These are phyloP conservation scores for Geosiphon pyriformis DNA, from an alignment of 192 early-diverging fungal genomes.

Conservation along the genomic window DNA sequence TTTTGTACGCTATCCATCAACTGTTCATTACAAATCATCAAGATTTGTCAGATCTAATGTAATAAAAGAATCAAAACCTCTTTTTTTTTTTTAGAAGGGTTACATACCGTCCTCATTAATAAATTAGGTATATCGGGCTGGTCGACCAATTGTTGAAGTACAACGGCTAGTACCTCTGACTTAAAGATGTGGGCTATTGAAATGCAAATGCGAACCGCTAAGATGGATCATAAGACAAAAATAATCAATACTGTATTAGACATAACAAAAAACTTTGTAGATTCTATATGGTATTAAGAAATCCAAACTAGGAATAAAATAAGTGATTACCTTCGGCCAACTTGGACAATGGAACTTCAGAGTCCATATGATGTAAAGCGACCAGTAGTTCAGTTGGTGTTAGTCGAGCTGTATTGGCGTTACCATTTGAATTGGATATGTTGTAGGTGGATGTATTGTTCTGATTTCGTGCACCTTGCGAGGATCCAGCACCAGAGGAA, in stretches of 20 bases:
- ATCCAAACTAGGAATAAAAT: too few species aligned
- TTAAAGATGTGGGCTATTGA: constrained; percentile 59
- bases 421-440: neutral
- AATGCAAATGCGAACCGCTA: constrained; percentile 74
- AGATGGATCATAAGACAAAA: neutral
- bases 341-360: constrained; percentile 54
- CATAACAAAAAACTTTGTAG: neutral
- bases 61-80: too few species aligned
- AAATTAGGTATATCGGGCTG: constrained; percentile 60
- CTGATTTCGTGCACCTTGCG: neutral
- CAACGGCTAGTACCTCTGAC: constrained; percentile 60
- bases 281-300: neutral
- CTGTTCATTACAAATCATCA: neutral
- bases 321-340: constrained; percentile 59
- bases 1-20: constrained; percentile 56
- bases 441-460: neutral
- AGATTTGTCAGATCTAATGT: too few species aligned
- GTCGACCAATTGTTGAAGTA: constrained; percentile 64
- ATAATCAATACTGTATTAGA: neutral
- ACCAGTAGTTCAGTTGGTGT: constrained; percentile 66
- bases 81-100: too few species aligned
- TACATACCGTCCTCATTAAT: constrained; percentile 68
- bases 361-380: constrained; percentile 64
- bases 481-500: constrained; percentile 12
- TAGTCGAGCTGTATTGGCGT: constrained; percentile 30